Evolutionary conservation across 768 basidiomycete species (phyloP).

Genomic region (Mycena crocata): DNA sequence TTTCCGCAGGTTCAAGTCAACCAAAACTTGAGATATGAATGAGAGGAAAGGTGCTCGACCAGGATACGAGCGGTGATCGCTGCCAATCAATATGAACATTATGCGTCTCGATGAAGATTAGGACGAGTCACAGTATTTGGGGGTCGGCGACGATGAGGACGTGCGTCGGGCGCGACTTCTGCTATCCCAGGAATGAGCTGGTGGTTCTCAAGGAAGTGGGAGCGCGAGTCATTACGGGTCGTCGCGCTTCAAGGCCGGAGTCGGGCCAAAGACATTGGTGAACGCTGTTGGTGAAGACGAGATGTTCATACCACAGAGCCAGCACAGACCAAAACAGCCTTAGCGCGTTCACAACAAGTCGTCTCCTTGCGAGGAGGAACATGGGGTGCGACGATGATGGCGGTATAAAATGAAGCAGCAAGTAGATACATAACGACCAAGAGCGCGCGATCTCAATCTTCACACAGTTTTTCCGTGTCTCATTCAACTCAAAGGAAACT

Average conservation of each 20-base stretch:
- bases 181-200: slow-evolving; percentile 8
- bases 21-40: slow-evolving; percentile 70
- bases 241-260: slow-evolving; percentile 45
- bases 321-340: slow-evolving; percentile 69
- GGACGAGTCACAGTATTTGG: no score
- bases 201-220: neutral
- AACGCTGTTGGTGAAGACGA: slow-evolving; percentile 62
- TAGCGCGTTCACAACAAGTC: slow-evolving; percentile 57
- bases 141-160: slow-evolving; percentile 91
- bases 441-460: no score
- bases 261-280: slow-evolving; percentile 74
- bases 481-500: no score
- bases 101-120: no score
- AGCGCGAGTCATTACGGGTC: slow-evolving; percentile 9
- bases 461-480: no score
- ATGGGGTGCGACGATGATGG: no score
- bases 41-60: slow-evolving; percentile 65
- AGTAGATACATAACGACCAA: no score
- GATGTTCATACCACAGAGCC: slow-evolving; percentile 79
- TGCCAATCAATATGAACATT: no score
- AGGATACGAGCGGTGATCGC: slow-evolving; percentile 80
- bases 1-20: slow-evolving; percentile 88
- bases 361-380: slow-evolving; percentile 26
- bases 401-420: no score
- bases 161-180: slow-evolving; percentile 49